Conservation (phyloP, 2,329 filamentous ascomycete genomes). For the Paecilomyces dactylethromorphus region DNA sequence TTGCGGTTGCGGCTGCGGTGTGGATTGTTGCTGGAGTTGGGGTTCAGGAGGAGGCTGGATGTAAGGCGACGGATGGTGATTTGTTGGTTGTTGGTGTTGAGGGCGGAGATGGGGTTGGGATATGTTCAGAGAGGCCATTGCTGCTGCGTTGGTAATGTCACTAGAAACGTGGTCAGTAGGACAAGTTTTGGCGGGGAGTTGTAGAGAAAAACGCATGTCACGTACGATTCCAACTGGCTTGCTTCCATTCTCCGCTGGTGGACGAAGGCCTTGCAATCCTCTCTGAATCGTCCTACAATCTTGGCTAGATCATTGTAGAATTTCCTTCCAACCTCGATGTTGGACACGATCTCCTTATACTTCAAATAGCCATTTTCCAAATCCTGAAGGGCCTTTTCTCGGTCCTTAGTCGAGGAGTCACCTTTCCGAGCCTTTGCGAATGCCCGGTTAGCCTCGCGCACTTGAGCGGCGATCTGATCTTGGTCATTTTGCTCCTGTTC, state of each 20-base stretch:
- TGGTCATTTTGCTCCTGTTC: constrained; percentile 70
- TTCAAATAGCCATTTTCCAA: constrained; percentile 89
- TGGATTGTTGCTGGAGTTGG: constrained; percentile 27
- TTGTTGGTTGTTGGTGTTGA: constrained; percentile 34
- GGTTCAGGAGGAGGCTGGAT: constrained; percentile 6
- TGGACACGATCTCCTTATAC: constrained; percentile 92
- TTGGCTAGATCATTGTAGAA: constrained; percentile 95
- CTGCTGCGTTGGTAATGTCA: constrained; percentile 48
- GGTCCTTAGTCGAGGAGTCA: constrained; percentile 62
- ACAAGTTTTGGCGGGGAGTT: background rate
- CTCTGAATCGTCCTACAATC: constrained; percentile 78
- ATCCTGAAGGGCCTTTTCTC: constrained; percentile 74
- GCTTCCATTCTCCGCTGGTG: constrained; percentile 77
- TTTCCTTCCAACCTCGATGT: constrained; percentile 83
- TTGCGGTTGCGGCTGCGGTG: constrained; percentile 37
- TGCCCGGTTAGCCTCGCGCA: constrained; percentile 69
- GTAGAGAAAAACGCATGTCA: constrained; percentile 3
- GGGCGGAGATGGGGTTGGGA: constrained; percentile 20
- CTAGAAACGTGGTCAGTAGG: constrained; percentile 20
- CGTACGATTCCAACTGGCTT: constrained; percentile 67
- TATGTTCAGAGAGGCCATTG: constrained; percentile 54
- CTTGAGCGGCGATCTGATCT: constrained; percentile 59
- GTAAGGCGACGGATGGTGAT: constrained; percentile 3
- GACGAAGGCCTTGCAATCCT: constrained; percentile 71
- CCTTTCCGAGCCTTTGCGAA: constrained; percentile 68